phyloP scores from a whole-genome alignment of 768 basidiomycete genomes.

The Mycena belliarum region DNA sequence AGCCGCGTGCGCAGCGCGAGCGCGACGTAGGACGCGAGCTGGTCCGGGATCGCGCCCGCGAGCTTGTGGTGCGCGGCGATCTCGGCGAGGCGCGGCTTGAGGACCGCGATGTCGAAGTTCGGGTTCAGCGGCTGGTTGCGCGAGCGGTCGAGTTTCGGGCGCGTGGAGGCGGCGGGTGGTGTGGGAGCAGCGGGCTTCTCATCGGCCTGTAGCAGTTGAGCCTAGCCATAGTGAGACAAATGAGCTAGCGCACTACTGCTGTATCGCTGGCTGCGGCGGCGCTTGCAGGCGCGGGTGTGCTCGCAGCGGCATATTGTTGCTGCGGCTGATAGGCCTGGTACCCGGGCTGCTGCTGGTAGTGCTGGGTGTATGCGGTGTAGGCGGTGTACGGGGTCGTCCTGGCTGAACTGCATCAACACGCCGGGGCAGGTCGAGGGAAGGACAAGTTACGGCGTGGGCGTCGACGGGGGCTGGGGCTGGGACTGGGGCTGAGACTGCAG shows the following conservation, averaged over 20 bases:
- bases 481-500: constrained; percentile 11
- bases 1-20: constrained; percentile 77
- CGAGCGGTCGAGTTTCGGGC: constrained; percentile 75
- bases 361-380: constrained; percentile 3
- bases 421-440: constrained; percentile 1
- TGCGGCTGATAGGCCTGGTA: constrained; percentile 4
- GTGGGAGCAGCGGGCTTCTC: constrained; percentile 59
- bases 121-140: constrained; percentile 73
- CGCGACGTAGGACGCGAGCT: constrained; percentile 75
- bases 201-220: constrained; percentile 58
- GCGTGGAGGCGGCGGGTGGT: constrained; percentile 64
- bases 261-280: constrained; percentile 75
- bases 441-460: constrained; percentile 7
- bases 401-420: constrained; percentile 5
- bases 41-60: constrained; percentile 59
- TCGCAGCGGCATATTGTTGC: background rate
- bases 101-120: constrained; percentile 64
- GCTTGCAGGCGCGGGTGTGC: background rate
- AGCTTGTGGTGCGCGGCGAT: constrained; percentile 72
- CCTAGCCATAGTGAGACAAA: no score
- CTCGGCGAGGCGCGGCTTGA: constrained; percentile 67
- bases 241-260: constrained; percentile 55
- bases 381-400: constrained; percentile 3
- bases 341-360: constrained; percentile 4
- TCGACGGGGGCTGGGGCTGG: background rate